These are phyloP conservation scores for Diplocarpon rosae DNA, from an alignment of 2,329 filamentous ascomycete species.

Conservation along the genomic window DNA sequence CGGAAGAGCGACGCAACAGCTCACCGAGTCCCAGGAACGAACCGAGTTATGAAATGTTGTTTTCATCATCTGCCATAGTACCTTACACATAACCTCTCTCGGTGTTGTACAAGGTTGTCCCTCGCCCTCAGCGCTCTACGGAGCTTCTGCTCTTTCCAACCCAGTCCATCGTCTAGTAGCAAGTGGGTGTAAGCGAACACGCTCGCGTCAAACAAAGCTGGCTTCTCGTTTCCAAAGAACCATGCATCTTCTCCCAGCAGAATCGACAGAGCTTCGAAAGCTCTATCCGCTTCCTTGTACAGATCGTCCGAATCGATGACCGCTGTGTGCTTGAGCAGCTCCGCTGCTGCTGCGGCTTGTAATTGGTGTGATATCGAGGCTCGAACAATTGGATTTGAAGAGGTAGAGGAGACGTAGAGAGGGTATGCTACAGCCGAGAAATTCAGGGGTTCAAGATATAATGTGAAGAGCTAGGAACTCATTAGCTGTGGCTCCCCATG, in stretches of 20 bases:
- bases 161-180: slow-evolving; percentile 48
- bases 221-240: slow-evolving; percentile 44
- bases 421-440: slow-evolving; percentile 50
- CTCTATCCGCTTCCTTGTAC: slow-evolving; percentile 48
- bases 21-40: too few relatives aligned
- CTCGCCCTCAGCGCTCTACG: slow-evolving; percentile 43
- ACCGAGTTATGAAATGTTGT: not conserved
- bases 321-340: slow-evolving; percentile 56
- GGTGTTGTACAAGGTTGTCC: slow-evolving; percentile 54
- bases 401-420: slow-evolving; percentile 63
- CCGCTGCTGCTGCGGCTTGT: slow-evolving; percentile 58
- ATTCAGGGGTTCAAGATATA: slow-evolving; percentile 68
- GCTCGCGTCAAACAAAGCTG: slow-evolving; percentile 74
- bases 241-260: slow-evolving; percentile 46
- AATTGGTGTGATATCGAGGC: slow-evolving; percentile 54
- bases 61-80: slow-evolving; percentile 22
- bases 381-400: slow-evolving; percentile 50
- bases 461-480: slow-evolving; percentile 51
- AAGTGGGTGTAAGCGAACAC: slow-evolving; percentile 86
- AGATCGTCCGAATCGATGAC: slow-evolving; percentile 45
- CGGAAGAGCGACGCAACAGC: too few relatives aligned
- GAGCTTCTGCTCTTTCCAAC: slow-evolving; percentile 54
- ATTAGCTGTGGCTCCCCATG: not conserved
- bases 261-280: slow-evolving; percentile 49
- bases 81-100: slow-evolving; percentile 40